Conservation (phyloP, 176 grass and related monocot genomes). For the Chloris gayana region DNA sequence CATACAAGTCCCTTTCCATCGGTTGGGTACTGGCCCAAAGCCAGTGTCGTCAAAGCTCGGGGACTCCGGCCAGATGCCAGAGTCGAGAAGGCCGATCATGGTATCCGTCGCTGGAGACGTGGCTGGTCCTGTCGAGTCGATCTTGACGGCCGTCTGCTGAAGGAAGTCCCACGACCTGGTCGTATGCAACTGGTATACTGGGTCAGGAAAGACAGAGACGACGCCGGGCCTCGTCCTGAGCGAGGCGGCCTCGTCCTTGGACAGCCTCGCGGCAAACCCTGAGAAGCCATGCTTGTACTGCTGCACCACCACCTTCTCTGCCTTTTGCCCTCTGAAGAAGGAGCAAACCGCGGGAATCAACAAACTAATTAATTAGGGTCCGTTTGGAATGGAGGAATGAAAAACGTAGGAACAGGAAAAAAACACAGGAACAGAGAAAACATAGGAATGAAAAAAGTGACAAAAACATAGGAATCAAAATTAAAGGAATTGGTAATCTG, state of each 20-base stretch:
- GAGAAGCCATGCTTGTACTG: constrained; percentile 87
- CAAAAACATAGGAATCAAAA: too few species aligned
- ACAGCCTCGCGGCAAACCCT: constrained; percentile 72
- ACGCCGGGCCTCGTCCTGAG: constrained; percentile 55
- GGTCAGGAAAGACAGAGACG: constrained; percentile 79
- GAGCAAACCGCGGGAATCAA: not conserved
- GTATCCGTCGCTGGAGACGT: too few species aligned
- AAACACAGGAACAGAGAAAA: too few species aligned
- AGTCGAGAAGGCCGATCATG: constrained; percentile 79
- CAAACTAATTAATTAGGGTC: too few species aligned
- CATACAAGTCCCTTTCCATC: constrained; percentile 90
- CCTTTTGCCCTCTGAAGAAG: constrained; percentile 39
- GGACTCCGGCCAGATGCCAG: constrained; percentile 97
- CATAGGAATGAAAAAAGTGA: too few species aligned
- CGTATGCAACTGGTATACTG: constrained; percentile 72
- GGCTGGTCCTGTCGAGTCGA: constrained; percentile 10
- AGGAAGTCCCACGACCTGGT: constrained; percentile 93
- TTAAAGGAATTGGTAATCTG: too few species aligned
- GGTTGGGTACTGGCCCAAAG: constrained; percentile 43
- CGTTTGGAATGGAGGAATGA: too few species aligned
- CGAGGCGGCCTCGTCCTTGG: constrained; percentile 54
- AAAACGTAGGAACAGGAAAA: too few species aligned
- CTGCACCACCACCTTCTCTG: constrained; percentile 51
- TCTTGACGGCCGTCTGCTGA: constrained; percentile 50
- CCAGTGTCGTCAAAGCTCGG: constrained; percentile 74